These are phyloP conservation scores for Microdochium trichocladiopsis DNA, from an alignment of 2,329 filamentous ascomycete species.

Conservation along the genomic window DNA sequence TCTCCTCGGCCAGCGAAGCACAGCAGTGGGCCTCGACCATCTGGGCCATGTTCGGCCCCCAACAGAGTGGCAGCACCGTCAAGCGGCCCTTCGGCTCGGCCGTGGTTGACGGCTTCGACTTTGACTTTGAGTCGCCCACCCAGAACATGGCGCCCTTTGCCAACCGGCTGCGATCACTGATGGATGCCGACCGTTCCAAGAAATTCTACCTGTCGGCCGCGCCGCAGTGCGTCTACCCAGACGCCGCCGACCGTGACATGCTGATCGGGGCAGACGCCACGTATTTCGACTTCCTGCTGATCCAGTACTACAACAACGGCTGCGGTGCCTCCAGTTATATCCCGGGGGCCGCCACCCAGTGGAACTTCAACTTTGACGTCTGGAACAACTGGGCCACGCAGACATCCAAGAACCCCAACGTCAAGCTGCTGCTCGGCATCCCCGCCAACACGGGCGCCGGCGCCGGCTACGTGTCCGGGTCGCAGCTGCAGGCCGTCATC, in stretches of 20 bases:
- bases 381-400: slow-evolving; percentile 62
- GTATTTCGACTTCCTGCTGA: slow-evolving; percentile 51
- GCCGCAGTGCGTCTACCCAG: slow-evolving; percentile 63
- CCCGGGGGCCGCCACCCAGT: slow-evolving; percentile 32
- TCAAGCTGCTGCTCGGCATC: slow-evolving; percentile 56
- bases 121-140: slow-evolving; percentile 61
- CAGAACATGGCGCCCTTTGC: slow-evolving; percentile 57
- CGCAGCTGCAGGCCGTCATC: slow-evolving; percentile 41
- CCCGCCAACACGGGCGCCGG: slow-evolving; percentile 48
- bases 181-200: slow-evolving; percentile 44
- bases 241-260: slow-evolving; percentile 49
- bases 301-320: slow-evolving; percentile 66
- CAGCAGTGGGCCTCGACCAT: slow-evolving; percentile 50
- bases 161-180: slow-evolving; percentile 44
- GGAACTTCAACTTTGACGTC: slow-evolving; percentile 52
- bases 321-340: slow-evolving; percentile 51
- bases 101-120: slow-evolving; percentile 67
- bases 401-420: slow-evolving; percentile 47
- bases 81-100: slow-evolving; percentile 61
- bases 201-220: slow-evolving; percentile 55
- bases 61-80: slow-evolving; percentile 24
- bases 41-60: slow-evolving; percentile 66
- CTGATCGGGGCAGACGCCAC: slow-evolving; percentile 39
- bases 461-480: slow-evolving; percentile 44
- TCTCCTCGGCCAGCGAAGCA: slow-evolving; percentile 45